A percentile compares a stretch with the other conserved stretches of the same genome.
phyloP scores from a whole-genome alignment of 768 basidiomycete genomes.

The Sarcomyxa edulis region DNA sequence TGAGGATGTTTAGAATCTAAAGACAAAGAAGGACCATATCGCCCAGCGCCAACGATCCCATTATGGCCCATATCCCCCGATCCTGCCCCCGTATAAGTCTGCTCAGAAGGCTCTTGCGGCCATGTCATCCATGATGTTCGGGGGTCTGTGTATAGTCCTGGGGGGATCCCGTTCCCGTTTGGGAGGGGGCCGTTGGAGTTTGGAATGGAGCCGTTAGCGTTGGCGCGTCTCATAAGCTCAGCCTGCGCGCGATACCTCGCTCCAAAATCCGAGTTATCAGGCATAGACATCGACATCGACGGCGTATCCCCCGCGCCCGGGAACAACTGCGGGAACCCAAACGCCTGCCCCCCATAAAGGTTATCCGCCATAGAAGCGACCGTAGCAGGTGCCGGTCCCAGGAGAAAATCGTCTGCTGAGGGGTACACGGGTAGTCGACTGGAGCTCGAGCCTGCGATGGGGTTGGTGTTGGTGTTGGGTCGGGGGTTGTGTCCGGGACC shows the following conservation, averaged over 20 bases:
- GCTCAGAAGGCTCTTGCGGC: conserved; percentile 8
- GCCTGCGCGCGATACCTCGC: conserved; percentile 43
- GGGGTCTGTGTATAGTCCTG: conserved; percentile 12
- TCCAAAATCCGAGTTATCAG: conserved; percentile 31
- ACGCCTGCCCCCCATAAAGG: conserved; percentile 14
- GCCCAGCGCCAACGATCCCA: too few relatives aligned
- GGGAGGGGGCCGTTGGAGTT: conserved; percentile 2
- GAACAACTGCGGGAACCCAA: conserved; percentile 19
- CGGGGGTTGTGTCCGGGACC: conserved; percentile 62
- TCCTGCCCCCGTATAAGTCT: too few relatives aligned
- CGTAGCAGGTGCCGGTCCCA: conserved; percentile 30
- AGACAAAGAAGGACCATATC: too few relatives aligned
- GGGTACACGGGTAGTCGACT: conserved; percentile 24
- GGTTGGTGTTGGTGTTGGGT: conserved; percentile 20
- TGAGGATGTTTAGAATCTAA: conserved; percentile 9
- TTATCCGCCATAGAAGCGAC: conserved; percentile 22
- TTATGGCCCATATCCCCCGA: too few relatives aligned
- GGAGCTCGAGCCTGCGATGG: conserved; percentile 13
- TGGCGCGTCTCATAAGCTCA: conserved; percentile 34
- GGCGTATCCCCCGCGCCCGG: conserved; percentile 7
- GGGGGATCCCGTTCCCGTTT: conserved; percentile 8
- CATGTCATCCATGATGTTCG: conserved; percentile 12
- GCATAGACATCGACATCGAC: conserved; percentile 6
- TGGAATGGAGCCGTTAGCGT: too few relatives aligned
- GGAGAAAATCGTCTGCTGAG: conserved; percentile 36